phyloP scores from a whole-genome alignment of 768 basidiomycete genomes.

The Amanita thiersii region DNA sequence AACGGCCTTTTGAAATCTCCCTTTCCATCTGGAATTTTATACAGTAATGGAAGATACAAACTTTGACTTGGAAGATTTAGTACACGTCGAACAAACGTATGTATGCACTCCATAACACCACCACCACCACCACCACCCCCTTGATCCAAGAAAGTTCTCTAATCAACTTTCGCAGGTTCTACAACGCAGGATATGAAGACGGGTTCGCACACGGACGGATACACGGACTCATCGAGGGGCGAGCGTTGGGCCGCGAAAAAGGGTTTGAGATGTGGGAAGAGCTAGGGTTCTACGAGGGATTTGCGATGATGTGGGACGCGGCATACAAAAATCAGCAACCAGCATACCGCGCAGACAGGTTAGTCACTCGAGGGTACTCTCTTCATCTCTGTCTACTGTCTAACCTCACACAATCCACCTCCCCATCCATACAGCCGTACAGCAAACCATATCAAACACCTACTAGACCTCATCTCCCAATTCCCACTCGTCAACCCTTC shows the following conservation, averaged over 20 bases:
- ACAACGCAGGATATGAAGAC: slow-evolving; percentile 64
- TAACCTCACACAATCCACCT: background rate
- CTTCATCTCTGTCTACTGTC: background rate
- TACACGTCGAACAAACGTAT: slow-evolving; percentile 58
- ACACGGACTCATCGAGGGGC: slow-evolving; percentile 87
- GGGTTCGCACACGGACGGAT: slow-evolving; percentile 82
- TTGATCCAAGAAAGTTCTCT: no score
- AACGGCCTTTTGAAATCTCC: no score
- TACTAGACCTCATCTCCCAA: slow-evolving; percentile 61
- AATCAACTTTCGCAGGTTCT: slow-evolving; percentile 49
- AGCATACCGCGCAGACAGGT: slow-evolving; percentile 41
- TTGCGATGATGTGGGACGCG: slow-evolving; percentile 62
- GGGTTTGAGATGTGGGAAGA: slow-evolving; percentile 98
- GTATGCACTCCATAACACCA: slow-evolving; percentile 11
- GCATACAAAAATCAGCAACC: slow-evolving; percentile 37
- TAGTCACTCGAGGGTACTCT: slow-evolving; percentile 16
- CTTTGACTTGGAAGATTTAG: slow-evolving; percentile 54
- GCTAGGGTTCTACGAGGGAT: slow-evolving; percentile 88
- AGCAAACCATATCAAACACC: slow-evolving; percentile 52
- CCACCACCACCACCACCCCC: no score
- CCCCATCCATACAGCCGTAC: slow-evolving; percentile 36
- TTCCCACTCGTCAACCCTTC: slow-evolving; percentile 80
- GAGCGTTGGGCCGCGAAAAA: slow-evolving; percentile 82
- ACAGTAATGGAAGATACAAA: slow-evolving; percentile 22
- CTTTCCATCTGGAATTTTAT: no score